phyloP scores from a whole-genome alignment of 1,284 basidiomycete species.

The Boletus hoseneyae region DNA sequence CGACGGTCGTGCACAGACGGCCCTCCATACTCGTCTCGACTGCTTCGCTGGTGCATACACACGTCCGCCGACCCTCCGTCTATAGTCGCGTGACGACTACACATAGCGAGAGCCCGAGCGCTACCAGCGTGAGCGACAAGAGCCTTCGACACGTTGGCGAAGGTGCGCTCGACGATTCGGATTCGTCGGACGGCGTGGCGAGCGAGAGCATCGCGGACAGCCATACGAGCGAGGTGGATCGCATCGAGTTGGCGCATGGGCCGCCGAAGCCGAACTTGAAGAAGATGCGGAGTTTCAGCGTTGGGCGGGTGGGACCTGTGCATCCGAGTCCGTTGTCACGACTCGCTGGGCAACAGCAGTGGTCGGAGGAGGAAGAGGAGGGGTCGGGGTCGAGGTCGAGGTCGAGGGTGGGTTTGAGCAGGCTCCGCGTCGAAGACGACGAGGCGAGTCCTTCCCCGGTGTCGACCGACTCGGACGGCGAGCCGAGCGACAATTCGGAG shows the following conservation, averaged over 20 bases:
- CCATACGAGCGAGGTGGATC: constrained; percentile 25
- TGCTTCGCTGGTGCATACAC: constrained; percentile 17
- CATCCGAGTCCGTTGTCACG: constrained; percentile 64
- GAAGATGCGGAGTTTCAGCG: constrained; percentile 30
- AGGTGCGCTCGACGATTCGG: constrained; percentile 72
- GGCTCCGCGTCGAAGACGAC: constrained; percentile 37
- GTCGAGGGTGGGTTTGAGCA: not conserved
- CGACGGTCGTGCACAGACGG: constrained; percentile 23
- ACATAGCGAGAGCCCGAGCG: constrained; percentile 28
- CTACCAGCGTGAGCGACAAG: constrained; percentile 36
- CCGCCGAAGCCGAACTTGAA: constrained; percentile 19
- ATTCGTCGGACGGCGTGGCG: constrained; percentile 48
- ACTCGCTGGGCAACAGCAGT: constrained; percentile 47
- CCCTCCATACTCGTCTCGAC: constrained; percentile 31
- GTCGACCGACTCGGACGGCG: constrained; percentile 50
- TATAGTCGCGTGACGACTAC: constrained; percentile 27
- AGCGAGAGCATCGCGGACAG: constrained; percentile 33
- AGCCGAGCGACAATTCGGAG: constrained; percentile 32
- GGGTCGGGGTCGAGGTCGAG: constrained; percentile 6
- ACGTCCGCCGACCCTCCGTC: constrained; percentile 37
- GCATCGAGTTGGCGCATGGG: not conserved
- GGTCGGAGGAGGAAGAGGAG: constrained; percentile 47
- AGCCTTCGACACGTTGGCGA: constrained; percentile 65
- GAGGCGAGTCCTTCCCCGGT: constrained; percentile 45
- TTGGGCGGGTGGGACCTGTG: constrained; percentile 30